Percentiles rank a stretch among this genome's conserved stretches.
These are phyloP conservation scores for Sextonia rubra DNA, from an alignment of 164 flowering plant genomes.

Conservation along the genomic window DNA sequence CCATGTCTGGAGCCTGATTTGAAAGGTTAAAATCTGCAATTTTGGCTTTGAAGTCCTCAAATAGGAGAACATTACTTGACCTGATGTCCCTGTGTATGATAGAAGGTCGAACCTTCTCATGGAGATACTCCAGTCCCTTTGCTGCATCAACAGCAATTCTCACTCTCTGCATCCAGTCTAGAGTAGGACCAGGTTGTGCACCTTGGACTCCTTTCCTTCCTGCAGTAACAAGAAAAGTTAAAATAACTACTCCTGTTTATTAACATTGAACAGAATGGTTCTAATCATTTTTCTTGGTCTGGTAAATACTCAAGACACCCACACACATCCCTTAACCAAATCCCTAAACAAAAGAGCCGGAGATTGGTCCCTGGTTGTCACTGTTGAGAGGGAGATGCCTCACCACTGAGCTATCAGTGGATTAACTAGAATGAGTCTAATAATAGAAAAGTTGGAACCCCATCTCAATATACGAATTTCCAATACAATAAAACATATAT, in stretches of 20 bases:
- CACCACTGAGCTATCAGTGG: background rate
- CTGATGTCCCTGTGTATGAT: constrained; percentile 46
- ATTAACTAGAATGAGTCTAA: background rate
- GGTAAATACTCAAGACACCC: no score
- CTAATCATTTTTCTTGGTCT: no score
- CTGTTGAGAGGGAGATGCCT: no score
- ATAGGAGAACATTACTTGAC: constrained; percentile 53
- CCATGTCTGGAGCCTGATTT: constrained; percentile 48
- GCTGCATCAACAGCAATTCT: constrained; percentile 50
- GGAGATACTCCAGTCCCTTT: constrained; percentile 52
- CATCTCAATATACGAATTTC: background rate
- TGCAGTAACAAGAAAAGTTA: constrained; percentile 3
- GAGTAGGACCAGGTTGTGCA: constrained; percentile 51
- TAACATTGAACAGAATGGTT: no score
- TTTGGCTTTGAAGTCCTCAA: constrained; percentile 41
- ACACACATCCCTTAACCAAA: no score
- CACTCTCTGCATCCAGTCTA: constrained; percentile 47
- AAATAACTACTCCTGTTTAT: background rate
- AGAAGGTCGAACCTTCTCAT: constrained; percentile 46
- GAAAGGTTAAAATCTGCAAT: constrained; percentile 51
- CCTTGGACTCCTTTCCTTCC: constrained; percentile 58
- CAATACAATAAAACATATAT: background rate
- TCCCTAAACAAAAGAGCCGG: no score
- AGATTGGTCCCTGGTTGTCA: no score
- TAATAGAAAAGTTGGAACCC: background rate